Evolutionary conservation across 129 eudicot species (phyloP), one percentile per base, ranked within the genome.

Genomic region (Flaveria bidentis): DNA sequence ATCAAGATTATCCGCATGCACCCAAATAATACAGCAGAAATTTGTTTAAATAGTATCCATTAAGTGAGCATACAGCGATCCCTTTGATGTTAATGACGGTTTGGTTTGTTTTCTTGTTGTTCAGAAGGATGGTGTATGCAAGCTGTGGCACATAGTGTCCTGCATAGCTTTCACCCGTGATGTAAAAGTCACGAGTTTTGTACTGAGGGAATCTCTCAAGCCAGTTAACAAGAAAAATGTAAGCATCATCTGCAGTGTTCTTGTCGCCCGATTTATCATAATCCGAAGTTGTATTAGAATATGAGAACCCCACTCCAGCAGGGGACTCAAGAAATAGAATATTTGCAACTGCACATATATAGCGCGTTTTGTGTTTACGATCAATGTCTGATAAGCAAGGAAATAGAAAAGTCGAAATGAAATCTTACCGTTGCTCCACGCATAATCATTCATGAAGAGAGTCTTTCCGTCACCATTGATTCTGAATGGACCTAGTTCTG

Each of bases 101-200:
- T 20, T 86, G 80, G 72, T 78, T 85, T 22, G 84, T 69, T 9
- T 44, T 77, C 75, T 81, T 88, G 83, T 83, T 88, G 49, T 85
- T 67, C 0, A 56, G 79, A 42, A 80, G 78, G 33, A 88, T 69
- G 50, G 83, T 72, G 39, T 85, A 81, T 13, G 92, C 89, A 49
- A 88, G 83, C 53, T 88, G 89, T 60, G 90, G 90, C 58, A 85
- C 87, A 50, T 88, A 88, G 49, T 88, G 92, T 49, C 89, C 89
- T 0, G 89, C 86, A 10, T 87, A 87, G 55, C 88, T 82, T 76
- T 87, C 88, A 67, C 91, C 88, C 0, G 85, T 76, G 16, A 87
- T 67, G 81, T 75, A 87, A 67, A 87, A 84, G 20, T 87, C 86
- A 4, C 83, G 77, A 41, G 47, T 79, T 78, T 84, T 85, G 82